Percentiles rank a stretch among this genome's conserved stretches.
Evolutionary conservation across 2,329 filamentous ascomycete genomes (phyloP).

Genomic region (Aureobasidium zeae): DNA sequence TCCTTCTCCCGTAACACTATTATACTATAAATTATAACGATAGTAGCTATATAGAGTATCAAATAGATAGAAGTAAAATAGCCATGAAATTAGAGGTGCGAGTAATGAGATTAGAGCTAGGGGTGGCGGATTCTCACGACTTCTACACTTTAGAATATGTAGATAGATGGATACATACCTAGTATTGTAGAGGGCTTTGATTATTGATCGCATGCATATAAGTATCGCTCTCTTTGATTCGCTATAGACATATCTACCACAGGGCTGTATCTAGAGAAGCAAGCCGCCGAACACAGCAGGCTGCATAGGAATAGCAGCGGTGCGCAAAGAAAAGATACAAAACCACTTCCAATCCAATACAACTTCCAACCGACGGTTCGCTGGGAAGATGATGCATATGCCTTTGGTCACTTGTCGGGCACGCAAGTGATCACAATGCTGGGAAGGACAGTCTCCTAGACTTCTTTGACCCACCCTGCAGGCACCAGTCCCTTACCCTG

Average conservation of each 20-base stretch:
- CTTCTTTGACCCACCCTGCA: slow-evolving; percentile 80
- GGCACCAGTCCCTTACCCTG: slow-evolving; percentile 82
- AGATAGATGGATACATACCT: too few relatives aligned
- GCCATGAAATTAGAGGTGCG: too few relatives aligned
- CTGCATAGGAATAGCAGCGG: neutral
- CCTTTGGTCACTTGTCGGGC: neutral
- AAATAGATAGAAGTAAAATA: too few relatives aligned
- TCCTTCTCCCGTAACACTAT: too few relatives aligned
- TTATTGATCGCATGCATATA: slow-evolving; percentile 8
- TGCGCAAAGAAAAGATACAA: neutral
- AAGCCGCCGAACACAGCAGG: neutral
- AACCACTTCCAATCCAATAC: neutral
- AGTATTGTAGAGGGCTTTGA: too few relatives aligned
- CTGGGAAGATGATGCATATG: slow-evolving; percentile 2
- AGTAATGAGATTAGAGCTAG: too few relatives aligned
- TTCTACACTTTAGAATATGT: too few relatives aligned
- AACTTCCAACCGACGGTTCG: slow-evolving; percentile 4
- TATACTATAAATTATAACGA: too few relatives aligned
- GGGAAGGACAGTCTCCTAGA: slow-evolving; percentile 27
- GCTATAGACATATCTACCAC: neutral
- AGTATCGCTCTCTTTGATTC: neutral
- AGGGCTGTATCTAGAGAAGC: neutral
- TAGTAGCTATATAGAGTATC: too few relatives aligned
- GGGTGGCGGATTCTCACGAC: too few relatives aligned
- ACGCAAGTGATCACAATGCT: neutral